These are phyloP conservation scores for Neurospora sp. DNA, from an alignment of 495 filamentous ascomycete genomes.

Conservation along the genomic window DNA sequence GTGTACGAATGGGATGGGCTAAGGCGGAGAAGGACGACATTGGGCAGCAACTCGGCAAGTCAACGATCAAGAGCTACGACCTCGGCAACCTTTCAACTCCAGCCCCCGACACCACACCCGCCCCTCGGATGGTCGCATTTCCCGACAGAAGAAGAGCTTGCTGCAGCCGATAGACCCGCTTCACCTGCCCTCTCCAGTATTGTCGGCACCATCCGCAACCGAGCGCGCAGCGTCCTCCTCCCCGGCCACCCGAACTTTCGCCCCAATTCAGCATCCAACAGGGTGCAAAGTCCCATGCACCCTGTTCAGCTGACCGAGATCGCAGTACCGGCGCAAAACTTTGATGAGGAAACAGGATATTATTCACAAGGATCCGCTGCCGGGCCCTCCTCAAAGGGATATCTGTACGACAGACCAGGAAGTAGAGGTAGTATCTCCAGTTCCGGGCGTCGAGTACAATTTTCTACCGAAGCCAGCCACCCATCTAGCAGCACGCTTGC, in stretches of 20 bases:
- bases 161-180: slow-evolving; percentile 37
- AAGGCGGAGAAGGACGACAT: slow-evolving; percentile 66
- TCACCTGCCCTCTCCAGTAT: slow-evolving; percentile 46
- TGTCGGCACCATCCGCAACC: slow-evolving; percentile 49
- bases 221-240: slow-evolving; percentile 40
- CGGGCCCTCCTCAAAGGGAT: slow-evolving; percentile 1
- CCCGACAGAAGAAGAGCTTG: slow-evolving; percentile 54
- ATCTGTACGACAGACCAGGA: slow-evolving; percentile 13
- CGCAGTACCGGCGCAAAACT: slow-evolving; percentile 43
- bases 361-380: slow-evolving; percentile 20
- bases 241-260: slow-evolving; percentile 33
- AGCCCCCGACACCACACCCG: slow-evolving; percentile 51
- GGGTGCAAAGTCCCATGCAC: slow-evolving; percentile 40
- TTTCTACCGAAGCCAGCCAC: slow-evolving; percentile 8
- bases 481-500: not conserved
- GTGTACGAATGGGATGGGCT: slow-evolving; percentile 90
- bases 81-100: slow-evolving; percentile 26
- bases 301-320: slow-evolving; percentile 54
- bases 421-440: slow-evolving; percentile 23
- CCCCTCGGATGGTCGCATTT: slow-evolving; percentile 85
- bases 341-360: slow-evolving; percentile 28
- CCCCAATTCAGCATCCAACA: slow-evolving; percentile 8
- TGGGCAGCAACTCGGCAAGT: slow-evolving; percentile 29
- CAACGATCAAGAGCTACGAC: slow-evolving; percentile 26
- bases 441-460: slow-evolving; percentile 32